Evolutionary conservation across 129 eudicot species (phyloP).

Genomic region (Chrysanthemum lavandulifolium): DNA sequence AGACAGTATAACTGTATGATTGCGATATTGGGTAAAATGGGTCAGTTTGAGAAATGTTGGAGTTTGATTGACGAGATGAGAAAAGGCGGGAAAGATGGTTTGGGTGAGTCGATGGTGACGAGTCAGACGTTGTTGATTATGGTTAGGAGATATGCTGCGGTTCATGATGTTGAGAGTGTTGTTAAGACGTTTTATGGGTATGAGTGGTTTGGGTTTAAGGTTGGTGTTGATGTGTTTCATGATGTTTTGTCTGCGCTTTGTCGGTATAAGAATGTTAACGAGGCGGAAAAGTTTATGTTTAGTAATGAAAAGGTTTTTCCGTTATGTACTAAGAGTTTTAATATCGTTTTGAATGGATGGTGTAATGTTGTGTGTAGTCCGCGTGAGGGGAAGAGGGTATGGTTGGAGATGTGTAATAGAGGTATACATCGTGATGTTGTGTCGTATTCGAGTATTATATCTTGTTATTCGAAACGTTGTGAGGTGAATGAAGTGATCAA

Average conservation of each 20-base stretch:
- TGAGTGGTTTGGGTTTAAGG: slow-evolving; percentile 49
- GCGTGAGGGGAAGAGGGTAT: slow-evolving; percentile 67
- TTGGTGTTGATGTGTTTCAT: slow-evolving; percentile 60
- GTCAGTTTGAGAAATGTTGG: slow-evolving; percentile 79
- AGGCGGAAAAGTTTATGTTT: slow-evolving; percentile 74
- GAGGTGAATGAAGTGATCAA: slow-evolving; percentile 53
- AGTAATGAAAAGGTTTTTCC: slow-evolving; percentile 55
- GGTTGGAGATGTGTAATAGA: slow-evolving; percentile 74
- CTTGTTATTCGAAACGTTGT: slow-evolving; percentile 58
- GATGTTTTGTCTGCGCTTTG: slow-evolving; percentile 76
- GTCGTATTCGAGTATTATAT: slow-evolving; percentile 66
- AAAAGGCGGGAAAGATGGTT: slow-evolving; percentile 31
- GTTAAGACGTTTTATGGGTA: slow-evolving; percentile 63
- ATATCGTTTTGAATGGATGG: slow-evolving; percentile 81
- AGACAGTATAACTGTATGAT: slow-evolving; percentile 76
- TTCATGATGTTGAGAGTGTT: slow-evolving; percentile 73
- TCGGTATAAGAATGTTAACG: slow-evolving; percentile 79
- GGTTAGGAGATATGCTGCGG: slow-evolving; percentile 75
- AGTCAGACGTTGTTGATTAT: slow-evolving; percentile 72
- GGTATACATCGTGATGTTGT: slow-evolving; percentile 53
- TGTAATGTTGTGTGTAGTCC: slow-evolving; percentile 61
- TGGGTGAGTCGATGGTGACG: slow-evolving; percentile 46
- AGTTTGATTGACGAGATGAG: slow-evolving; percentile 68
- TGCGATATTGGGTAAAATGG: slow-evolving; percentile 65
- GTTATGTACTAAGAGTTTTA: slow-evolving; percentile 68